Conservation (phyloP, 2,329 filamentous ascomycete genomes). For the Colletotrichum neosansevieriae region DNA sequence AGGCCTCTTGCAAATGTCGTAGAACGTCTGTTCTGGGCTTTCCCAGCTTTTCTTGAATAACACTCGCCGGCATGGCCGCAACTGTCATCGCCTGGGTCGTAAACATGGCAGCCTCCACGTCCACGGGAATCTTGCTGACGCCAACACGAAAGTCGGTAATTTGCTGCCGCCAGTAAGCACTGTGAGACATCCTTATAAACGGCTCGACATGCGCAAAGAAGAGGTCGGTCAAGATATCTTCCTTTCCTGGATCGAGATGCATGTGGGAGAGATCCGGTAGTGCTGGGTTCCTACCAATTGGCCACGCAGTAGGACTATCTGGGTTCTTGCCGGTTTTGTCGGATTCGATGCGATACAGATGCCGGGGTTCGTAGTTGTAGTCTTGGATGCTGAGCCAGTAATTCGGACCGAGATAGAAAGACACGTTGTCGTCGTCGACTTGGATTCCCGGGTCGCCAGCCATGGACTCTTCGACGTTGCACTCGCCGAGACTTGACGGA, state of each 20-base stretch:
- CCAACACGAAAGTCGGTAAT: constrained; percentile 38
- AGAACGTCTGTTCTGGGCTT: constrained; percentile 23
- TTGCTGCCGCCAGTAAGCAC: constrained; percentile 33
- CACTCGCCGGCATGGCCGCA: constrained; percentile 23
- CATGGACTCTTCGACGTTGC: constrained; percentile 18
- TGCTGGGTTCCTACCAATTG: constrained; percentile 24
- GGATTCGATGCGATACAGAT: constrained; percentile 32
- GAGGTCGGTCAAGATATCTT: constrained; percentile 32
- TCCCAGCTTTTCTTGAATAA: constrained; percentile 22
- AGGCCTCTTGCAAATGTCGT: constrained; percentile 29
- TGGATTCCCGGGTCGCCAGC: constrained; percentile 36
- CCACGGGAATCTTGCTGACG: constrained; percentile 27
- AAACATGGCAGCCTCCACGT: constrained; percentile 33
- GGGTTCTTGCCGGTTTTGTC: constrained; percentile 31
- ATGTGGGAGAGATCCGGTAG: constrained; percentile 25
- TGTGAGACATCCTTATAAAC: constrained; percentile 27
- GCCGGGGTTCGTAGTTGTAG: constrained; percentile 34
- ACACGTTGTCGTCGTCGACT: constrained; percentile 36
- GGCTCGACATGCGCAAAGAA: constrained; percentile 36
- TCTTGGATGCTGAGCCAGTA: constrained; percentile 39
- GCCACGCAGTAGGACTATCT: constrained; percentile 28
- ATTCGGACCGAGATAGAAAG: constrained; percentile 38
- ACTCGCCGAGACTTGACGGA: constrained; percentile 11
- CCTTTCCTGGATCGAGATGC: constrained; percentile 31
- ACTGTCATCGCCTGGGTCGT: constrained; percentile 37